These are phyloP conservation scores for Cystobasidium tubakii DNA, from an alignment of 768 basidiomycete species.

Conservation along the genomic window DNA sequence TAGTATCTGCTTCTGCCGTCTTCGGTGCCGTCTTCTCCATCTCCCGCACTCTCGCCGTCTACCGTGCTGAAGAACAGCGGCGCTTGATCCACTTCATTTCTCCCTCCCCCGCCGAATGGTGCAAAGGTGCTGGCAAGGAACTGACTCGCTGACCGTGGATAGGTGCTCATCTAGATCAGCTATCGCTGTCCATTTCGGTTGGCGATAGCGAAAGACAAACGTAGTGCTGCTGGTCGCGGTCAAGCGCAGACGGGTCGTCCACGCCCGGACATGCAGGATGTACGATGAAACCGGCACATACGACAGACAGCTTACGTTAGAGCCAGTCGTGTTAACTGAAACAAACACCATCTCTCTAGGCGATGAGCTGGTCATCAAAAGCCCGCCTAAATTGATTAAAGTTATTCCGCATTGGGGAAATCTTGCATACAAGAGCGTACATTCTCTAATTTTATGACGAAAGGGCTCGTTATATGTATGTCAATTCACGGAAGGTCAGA, in stretches of 20 bases:
- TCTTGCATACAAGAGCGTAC: conserved; percentile 6
- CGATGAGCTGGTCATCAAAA: no score
- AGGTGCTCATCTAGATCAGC: neutral
- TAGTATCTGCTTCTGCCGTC: neutral
- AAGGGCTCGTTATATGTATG: neutral
- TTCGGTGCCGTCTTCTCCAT: neutral
- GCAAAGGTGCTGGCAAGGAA: conserved; percentile 12
- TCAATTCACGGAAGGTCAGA: neutral
- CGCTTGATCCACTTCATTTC: neutral
- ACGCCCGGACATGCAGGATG: no score
- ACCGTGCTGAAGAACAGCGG: conserved; percentile 24
- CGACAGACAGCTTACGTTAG: no score
- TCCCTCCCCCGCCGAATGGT: conserved; percentile 2
- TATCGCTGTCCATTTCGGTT: neutral
- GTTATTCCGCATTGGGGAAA: no score
- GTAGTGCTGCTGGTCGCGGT: no score
- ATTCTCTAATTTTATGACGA: neutral
- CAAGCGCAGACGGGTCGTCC: no score
- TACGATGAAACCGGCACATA: no score
- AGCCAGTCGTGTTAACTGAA: no score
- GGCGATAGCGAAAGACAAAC: neutral
- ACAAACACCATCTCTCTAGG: no score
- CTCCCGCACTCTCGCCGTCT: conserved; percentile 3
- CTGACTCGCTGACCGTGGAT: conserved; percentile 1
- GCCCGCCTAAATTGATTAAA: no score